Evolutionary conservation across 345 rosid genomes (phyloP), one percentile per base, ranked within the genome.

Genomic region (Gossypium thurberi): DNA sequence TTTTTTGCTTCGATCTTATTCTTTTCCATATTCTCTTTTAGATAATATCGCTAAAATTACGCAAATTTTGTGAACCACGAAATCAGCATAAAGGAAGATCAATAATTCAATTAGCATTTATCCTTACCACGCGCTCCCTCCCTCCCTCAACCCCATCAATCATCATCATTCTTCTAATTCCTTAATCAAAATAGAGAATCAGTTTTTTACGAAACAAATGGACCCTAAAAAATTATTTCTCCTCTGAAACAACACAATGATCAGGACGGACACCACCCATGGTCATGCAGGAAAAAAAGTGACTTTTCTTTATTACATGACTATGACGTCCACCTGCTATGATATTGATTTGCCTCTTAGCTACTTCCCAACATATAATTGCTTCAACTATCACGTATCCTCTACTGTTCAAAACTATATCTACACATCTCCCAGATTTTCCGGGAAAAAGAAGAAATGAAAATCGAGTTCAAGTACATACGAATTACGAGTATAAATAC

Each of bases 51-150:
- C 40, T 33, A 0, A 68, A 68, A 13, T 26, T 8, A 8, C 43
- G 17, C 53, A 66, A 66, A 68, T 46, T 67, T 50, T 69, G 25
- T 51, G 58, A 11, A 52, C 50, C 62, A 53, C 73, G 46, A n/a
- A 53, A 70, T 70, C 11, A 37, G 73, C 44, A 37, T 53, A 10
- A 18, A 33, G 58, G 58, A 18, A 7, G 57, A 33, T 28, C 10
- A 69, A 69, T 69, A 52, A 69, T 33, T 52, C 25, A 6, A 33
- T 33, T n/a, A n/a, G 20, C 12, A 8, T 17, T 44, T 50, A 8
- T n/a, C 57, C 8, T 52, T 51, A 8, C 8, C 18, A 51, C 56
- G 56, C 1, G 21, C 48, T 63, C 25, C 9, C 33, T 28, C 4
- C 4, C 6, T 33, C 40, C 6, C 40, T 5, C 40, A 33, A 42